Evolutionary conservation across 495 filamentous ascomycete genomes (phyloP), one percentile per base, ranked within the genome.

Genomic region (Aspergillus bertholletiae): DNA sequence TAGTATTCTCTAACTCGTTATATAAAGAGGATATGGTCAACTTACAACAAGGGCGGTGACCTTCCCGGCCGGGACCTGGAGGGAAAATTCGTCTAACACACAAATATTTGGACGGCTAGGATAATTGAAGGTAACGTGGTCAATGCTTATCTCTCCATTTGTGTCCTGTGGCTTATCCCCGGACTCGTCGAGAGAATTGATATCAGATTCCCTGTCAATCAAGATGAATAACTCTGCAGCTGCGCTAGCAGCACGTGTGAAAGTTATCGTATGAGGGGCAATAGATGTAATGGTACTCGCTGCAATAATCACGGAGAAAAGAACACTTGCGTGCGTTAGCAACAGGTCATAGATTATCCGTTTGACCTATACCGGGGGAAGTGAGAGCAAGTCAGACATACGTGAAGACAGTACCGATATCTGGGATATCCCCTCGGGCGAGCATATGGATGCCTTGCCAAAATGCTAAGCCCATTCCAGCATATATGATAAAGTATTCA

Each of bases 341-440:
- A 28, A 49, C 44, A 39, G 85, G 87, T 65, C 90, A 12, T 18
- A 8, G 15, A 37, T 20, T 21, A 12, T 21, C 12, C 7, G 20
- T n/a, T 22, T 5, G 22, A 18, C 7, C 9, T n/a, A 37, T 15
- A n/a, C 13, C 13, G 7, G 1, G 15, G 4, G 11, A 20, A 8
- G 9, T 5, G 35, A 20, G 21, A 17, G 22, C 2, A 9, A 9
- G 3, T 84, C 44, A 85, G 3, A 30, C 46, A 22, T 5, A 69
- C 51, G 45, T 41, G 45, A 57, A 76, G 57, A 90, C 87, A 8
- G 76, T 84, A 39, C 88, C 88, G 67, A 86, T 85, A 60, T 94
- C 89, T 12, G 91, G 73, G 46, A 93, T 90, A 22, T 78, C 69
- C 45, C 90, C 90, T 46, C 84, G 65, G 2, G 78, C 73, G 86